phyloP scores from a whole-genome alignment of 805 yeast genomes.

The Pichia rugopelliculosa region DNA sequence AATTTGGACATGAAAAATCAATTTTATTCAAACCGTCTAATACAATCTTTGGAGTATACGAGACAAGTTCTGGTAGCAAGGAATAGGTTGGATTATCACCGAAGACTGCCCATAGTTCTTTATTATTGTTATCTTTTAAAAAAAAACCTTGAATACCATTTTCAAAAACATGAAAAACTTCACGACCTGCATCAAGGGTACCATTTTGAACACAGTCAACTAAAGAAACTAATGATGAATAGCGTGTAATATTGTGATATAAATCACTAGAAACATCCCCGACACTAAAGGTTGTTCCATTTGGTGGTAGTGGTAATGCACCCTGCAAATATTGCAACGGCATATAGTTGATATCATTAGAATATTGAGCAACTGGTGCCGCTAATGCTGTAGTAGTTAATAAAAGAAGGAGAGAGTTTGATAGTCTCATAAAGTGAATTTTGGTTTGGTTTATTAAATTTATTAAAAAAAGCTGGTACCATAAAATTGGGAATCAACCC shows the following conservation, averaged over 20 bases:
- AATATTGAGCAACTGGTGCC: background rate
- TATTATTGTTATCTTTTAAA: background rate
- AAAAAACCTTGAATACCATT: background rate
- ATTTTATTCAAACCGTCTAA: background rate
- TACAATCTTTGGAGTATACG: background rate
- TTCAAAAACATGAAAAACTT: background rate
- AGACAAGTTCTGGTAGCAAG: background rate
- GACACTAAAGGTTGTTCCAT: background rate
- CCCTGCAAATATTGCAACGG: constrained; percentile 1
- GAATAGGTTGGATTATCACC: background rate
- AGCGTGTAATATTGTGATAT: background rate
- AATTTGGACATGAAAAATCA: background rate
- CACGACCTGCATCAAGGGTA: background rate
- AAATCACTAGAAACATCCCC: background rate
- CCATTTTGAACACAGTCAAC: background rate
- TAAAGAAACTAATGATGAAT: background rate
- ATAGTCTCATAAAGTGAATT: background rate
- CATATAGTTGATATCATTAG: background rate
- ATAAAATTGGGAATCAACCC: too few species aligned
- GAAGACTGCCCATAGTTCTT: constrained; percentile 3
- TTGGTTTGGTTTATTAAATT: too few species aligned
- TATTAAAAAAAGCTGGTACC: too few species aligned
- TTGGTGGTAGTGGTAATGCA: background rate
- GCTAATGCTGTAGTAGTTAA: background rate
- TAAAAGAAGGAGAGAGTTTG: background rate